phyloP scores from a whole-genome alignment of 192 early-diverging fungal species.

The Podochytrium sp. region DNA sequence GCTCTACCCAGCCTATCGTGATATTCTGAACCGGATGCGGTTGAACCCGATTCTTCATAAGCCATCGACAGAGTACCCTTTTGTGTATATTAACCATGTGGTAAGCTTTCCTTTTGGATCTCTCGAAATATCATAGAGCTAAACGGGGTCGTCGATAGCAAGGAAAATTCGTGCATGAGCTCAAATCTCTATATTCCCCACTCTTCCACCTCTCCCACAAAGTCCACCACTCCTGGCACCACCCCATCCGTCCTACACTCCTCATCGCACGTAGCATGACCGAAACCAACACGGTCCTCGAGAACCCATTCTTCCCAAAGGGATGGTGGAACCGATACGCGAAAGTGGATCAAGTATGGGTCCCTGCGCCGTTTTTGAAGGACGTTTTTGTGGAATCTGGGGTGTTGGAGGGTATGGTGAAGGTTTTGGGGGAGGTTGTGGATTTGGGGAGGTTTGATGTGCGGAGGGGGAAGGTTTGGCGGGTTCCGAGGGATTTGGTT shows the following conservation, averaged over 20 bases:
- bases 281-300: background rate
- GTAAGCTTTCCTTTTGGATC: background rate
- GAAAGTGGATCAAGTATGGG: background rate
- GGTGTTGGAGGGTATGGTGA: background rate
- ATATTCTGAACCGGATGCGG: background rate
- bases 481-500: background rate
- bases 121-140: no score
- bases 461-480: background rate
- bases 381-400: constrained; percentile 1
- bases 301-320: background rate
- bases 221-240: background rate
- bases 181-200: background rate
- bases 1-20: background rate
- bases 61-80: background rate
- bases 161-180: background rate
- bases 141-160: background rate
- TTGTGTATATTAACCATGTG: constrained; percentile 6
- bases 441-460: background rate
- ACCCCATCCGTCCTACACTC: background rate
- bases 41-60: constrained; percentile 1
- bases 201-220: background rate
- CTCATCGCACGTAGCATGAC: constrained; percentile 2
- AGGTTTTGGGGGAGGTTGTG: background rate
- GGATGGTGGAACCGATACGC: background rate
- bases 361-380: constrained; percentile 2